phyloP scores from a whole-genome alignment of 352 stramenopile genomes.

The Globisporangium nunn region DNA sequence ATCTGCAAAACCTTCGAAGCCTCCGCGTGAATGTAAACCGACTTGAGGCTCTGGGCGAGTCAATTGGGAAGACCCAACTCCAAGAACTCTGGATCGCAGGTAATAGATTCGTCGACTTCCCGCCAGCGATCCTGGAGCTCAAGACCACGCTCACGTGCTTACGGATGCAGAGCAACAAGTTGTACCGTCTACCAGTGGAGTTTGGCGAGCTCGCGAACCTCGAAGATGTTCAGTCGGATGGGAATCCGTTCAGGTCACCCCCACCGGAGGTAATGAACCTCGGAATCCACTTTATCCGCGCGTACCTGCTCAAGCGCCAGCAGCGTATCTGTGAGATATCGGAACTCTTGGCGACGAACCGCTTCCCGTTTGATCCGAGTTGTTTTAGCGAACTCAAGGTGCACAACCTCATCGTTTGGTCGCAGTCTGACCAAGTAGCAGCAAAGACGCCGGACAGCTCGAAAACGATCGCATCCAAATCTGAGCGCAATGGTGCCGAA shows the following conservation, averaged over 20 bases:
- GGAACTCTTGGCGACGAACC: conserved; percentile 26
- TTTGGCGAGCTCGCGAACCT: conserved; percentile 43
- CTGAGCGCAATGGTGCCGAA: neutral
- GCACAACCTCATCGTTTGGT: conserved; percentile 17
- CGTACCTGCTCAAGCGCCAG: conserved; percentile 54
- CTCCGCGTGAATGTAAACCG: conserved; percentile 47
- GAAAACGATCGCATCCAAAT: neutral
- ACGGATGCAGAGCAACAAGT: conserved; percentile 68
- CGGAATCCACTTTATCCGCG: conserved; percentile 35
- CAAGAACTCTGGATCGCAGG: conserved; percentile 54
- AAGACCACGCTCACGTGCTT: conserved; percentile 31
- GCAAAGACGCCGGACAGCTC: neutral
- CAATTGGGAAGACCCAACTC: conserved; percentile 29
- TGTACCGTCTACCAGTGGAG: conserved; percentile 44
- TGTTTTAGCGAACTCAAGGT: conserved; percentile 40
- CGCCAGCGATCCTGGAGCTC: conserved; percentile 30
- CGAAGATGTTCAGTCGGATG: conserved; percentile 47
- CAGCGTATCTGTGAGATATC: conserved; percentile 47
- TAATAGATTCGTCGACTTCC: conserved; percentile 48
- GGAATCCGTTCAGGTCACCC: conserved; percentile 68
- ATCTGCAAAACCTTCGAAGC: conserved; percentile 23
- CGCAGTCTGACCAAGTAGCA: neutral
- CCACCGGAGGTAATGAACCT: conserved; percentile 57
- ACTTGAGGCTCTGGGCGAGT: conserved; percentile 32
- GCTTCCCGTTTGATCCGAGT: conserved; percentile 26